Base-by-base conservation (phyloP, 2,329 filamentous ascomycete species). In the Sporothrix brunneoviolacea region DNA sequence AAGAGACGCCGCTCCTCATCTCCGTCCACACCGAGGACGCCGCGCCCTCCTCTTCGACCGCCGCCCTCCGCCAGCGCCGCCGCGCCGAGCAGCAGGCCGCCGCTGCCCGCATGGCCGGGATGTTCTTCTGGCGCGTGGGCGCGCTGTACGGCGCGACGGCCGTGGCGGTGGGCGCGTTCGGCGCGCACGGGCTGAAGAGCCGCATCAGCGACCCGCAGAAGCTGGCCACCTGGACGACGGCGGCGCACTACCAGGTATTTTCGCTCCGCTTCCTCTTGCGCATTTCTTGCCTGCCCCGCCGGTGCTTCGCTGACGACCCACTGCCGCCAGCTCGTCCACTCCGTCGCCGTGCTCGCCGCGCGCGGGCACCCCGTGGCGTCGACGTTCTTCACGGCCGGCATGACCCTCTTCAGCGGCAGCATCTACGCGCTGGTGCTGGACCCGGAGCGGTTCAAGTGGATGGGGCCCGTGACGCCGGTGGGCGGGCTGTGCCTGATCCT, bases 161-260 rank as follows among this genome's bases (percentile, higher is more conserved):
- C 60, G 82, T 86, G 43, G 70, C 70, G 15, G 63, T 84, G 50
- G 82, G 82, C 28, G 83, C 83, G 0, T 86, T 86, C 64, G 83
- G 83, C 32, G 80, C 82, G 12, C 83, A 86, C 61, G 82, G 82
- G 10, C 69, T 86, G 36, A 84, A 83, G 67, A 74, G 74, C 53
- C 69, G 70, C 56, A 79, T 84, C 60, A 61, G 73, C 9, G 81
- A 84, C 57, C 80, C 82, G 3, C 64, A 70, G 12, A 73, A 73
- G 54, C 64, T 85, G 36, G 75, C 78, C 6, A 83, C 72, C 61
- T 86, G 80, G 75, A 64, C 66, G 10, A 86, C 82, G 0, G 83
- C 82, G 2, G 82, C 82, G 3, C 81, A 86, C 36, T 86, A 86
- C 58, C 82, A 84, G 68, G 81, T 83, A 65, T n/a, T n/a, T n/a